Percentiles rank a stretch among this genome's conserved stretches.
These are phyloP conservation scores for Psilocybe subaeruginosa DNA, from an alignment of 768 basidiomycete species.

Conservation along the genomic window DNA sequence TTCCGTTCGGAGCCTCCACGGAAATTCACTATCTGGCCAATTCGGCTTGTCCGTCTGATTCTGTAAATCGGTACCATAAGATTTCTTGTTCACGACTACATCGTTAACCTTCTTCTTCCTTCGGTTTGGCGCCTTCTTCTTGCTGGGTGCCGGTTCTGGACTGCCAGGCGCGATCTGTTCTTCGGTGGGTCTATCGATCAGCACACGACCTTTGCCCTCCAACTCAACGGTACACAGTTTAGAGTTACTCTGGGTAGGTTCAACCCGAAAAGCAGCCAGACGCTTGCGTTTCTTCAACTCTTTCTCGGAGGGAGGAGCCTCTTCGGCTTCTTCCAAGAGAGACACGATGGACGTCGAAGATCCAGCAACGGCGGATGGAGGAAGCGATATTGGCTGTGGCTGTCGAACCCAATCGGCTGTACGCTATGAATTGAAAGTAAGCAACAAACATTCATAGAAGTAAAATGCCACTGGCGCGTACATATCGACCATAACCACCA, in stretches of 20 bases:
- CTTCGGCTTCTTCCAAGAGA: slow-evolving; percentile 41
- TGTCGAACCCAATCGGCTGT: slow-evolving; percentile 66
- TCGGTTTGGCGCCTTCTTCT: slow-evolving; percentile 42
- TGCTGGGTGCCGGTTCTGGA: slow-evolving; percentile 34
- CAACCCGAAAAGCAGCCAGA: slow-evolving; percentile 66
- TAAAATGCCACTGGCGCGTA: slow-evolving; percentile 32
- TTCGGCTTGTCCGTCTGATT: slow-evolving; percentile 55
- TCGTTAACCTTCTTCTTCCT: slow-evolving; percentile 56
- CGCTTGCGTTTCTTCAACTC: slow-evolving; percentile 70
- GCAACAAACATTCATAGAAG: not conserved
- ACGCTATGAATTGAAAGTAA: slow-evolving; percentile 34
- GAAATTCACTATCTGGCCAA: slow-evolving; percentile 81
- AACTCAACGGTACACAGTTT: slow-evolving; percentile 66
- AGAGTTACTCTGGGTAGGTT: slow-evolving; percentile 33
- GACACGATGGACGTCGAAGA: slow-evolving; percentile 43
- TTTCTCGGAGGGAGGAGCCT: slow-evolving; percentile 52
- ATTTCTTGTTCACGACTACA: slow-evolving; percentile 35
- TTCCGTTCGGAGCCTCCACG: slow-evolving; percentile 70
- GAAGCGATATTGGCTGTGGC: slow-evolving; percentile 50
- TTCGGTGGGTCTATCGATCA: slow-evolving; percentile 60
- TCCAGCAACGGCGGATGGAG: slow-evolving; percentile 41
- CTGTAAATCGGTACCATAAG: slow-evolving; percentile 19
- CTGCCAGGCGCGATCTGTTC: slow-evolving; percentile 29
- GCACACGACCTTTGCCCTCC: slow-evolving; percentile 69
- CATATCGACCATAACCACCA: slow-evolving; percentile 79